Percentiles rank a stretch among this genome's conserved stretches.
Evolutionary conservation across 208 protist species (phyloP).

Genomic region (Porcisia deanei): DNA sequence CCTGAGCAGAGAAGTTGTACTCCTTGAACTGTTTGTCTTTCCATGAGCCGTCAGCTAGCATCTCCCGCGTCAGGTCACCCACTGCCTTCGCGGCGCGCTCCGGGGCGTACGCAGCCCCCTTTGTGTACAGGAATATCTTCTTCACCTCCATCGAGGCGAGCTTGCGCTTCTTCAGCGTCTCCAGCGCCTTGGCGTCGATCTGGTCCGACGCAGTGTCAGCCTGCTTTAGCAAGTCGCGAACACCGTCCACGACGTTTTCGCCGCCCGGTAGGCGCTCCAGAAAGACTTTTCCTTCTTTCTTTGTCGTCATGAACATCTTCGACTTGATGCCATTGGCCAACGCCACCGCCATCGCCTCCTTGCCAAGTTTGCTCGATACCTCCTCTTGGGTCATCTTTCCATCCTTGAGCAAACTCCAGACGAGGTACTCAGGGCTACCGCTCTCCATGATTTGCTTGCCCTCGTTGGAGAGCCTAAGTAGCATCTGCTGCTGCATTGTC

Average conservation of each 20-base stretch:
- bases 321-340: constrained; percentile 94
- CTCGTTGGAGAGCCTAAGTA: constrained; percentile 80
- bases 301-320: constrained; percentile 91
- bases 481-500: constrained; percentile 48
- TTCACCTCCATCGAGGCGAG: constrained; percentile 71
- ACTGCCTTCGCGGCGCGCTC: constrained; percentile 72
- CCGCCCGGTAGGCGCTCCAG: constrained; percentile 47
- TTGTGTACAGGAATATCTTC: constrained; percentile 84
- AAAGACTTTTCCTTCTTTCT: constrained; percentile 61
- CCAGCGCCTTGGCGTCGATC: constrained; percentile 63
- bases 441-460: constrained; percentile 73
- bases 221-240: constrained; percentile 42
- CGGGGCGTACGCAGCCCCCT: constrained; percentile 76
- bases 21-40: constrained; percentile 94
- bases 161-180: constrained; percentile 94
- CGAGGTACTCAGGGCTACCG: constrained; percentile 92
- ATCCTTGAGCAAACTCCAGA: constrained; percentile 55
- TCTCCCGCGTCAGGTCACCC: constrained; percentile 94
- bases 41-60: constrained; percentile 95
- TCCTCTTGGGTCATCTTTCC: constrained; percentile 48
- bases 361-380: constrained; percentile 58
- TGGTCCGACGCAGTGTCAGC: constrained; percentile 25
- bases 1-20: constrained; percentile 96
- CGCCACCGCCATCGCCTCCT: constrained; percentile 68
- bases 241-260: constrained; percentile 36